Base-by-base conservation (phyloP, 23 red algal species). In the Gracilaria gracilis region DNA sequence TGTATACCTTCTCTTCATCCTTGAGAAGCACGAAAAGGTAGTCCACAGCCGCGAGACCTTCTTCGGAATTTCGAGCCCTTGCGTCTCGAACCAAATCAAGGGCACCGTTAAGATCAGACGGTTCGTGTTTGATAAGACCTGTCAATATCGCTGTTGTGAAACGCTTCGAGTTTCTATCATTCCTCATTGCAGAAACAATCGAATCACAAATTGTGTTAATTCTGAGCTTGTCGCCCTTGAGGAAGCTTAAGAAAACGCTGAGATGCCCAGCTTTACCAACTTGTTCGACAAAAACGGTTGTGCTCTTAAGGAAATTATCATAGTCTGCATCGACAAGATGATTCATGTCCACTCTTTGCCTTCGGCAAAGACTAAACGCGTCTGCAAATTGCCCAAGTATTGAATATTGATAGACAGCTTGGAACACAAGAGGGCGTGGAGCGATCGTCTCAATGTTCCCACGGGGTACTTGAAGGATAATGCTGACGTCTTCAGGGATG, bases 381-480 rank as follows among this genome's bases (percentile, higher is more conserved):
- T 88, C 66, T 61, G 55, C 25, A 58, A 77, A 91, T 15, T 93
- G 65, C 12, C 75, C 75, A 29, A 16, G 34, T 27, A 83, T 81
- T 31, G 91, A 40, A n/a, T 87, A 46, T 27, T 36, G 65, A 57
- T 79, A 59, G 1, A 93, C 61, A 35, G 57, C 59, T 57, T 84
- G 71, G 14, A 93, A 71, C 23, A 88, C 89, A 16, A 89, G 28
- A 16, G 90, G 83, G 9, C 90, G 84, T 16, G 90, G 95, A 66
- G 66, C 40, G 80, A 97, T 86, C 20, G 73, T 84, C 71, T 97
- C 95, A 9, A 97, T 58, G 62, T 97, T 97, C 57, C 95, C 95
- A 23, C 95, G 83, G 8, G 95, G 95, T 4, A 91, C 86, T 47
- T 93, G 82, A 29, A 97, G 37, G 16, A 97, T 86, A 78, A 94